Evolutionary conservation across 176 grass and related monocot species (phyloP).

Genomic region (Hordeum vulgare): MorexV3_pseudomolecules_assembly NC_058523.1:15506479-15506978

Average conservation of each 20-base stretch:
- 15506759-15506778: neutral
- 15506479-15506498: too few relatives aligned
- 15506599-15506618: conserved; percentile 20
- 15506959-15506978: too few relatives aligned
- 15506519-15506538: neutral
- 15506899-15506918: neutral
- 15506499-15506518: too few relatives aligned
- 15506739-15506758: neutral
- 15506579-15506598: neutral
- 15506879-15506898: neutral
- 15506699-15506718: too few relatives aligned
- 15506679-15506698: too few relatives aligned
- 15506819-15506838: neutral
- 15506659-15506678: too few relatives aligned
- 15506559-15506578: neutral
- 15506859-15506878: neutral
- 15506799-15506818: neutral
- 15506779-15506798: neutral
- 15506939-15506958: too few relatives aligned
- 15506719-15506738: too few relatives aligned
- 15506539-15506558: neutral
- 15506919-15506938: neutral
- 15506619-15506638: conserved; percentile 35
- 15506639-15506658: neutral
- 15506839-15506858: neutral